phyloP scores from a whole-genome alignment of 805 yeast genomes.

The Priceomyces melissophilus region DNA sequence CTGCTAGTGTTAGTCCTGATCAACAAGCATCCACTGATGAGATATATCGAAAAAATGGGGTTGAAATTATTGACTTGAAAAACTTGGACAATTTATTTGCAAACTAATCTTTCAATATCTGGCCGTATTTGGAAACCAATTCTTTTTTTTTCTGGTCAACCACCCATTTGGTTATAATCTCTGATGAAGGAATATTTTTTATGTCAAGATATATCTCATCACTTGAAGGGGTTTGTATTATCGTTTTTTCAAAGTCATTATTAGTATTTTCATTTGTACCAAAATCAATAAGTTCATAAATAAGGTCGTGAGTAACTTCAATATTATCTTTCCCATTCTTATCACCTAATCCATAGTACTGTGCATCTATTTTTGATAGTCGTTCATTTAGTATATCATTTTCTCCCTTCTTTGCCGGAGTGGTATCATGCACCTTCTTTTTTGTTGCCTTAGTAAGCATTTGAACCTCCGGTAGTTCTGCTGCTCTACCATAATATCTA shows the following conservation, averaged over 20 bases:
- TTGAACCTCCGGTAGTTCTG: constrained; percentile 70
- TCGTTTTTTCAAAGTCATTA: constrained; percentile 13
- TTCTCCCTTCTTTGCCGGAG: constrained; percentile 10
- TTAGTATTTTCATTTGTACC: constrained; percentile 28
- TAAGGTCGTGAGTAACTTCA: background rate
- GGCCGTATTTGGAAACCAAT: constrained; percentile 24
- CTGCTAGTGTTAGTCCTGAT: constrained; percentile 54
- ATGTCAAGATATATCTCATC: constrained; percentile 18
- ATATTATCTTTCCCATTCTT: constrained; percentile 11
- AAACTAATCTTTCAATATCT: constrained; percentile 19
- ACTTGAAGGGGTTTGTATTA: constrained; percentile 2
- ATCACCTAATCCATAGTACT: constrained; percentile 44
- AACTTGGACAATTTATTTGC: constrained; percentile 18
- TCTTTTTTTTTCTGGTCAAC: constrained; percentile 44
- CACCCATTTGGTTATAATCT: constrained; percentile 44
- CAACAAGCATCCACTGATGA: constrained; percentile 31
- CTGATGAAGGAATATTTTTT: constrained; percentile 24
- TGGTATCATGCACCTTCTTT: constrained; percentile 12
- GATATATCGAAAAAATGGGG: constrained; percentile 30
- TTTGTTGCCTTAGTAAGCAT: constrained; percentile 15
- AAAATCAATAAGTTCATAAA: constrained; percentile 21
- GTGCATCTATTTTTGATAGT: constrained; percentile 23
- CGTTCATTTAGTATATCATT: constrained; percentile 18
- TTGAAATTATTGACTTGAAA: constrained; percentile 19
- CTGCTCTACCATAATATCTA: constrained; percentile 80